Base-by-base conservation (phyloP, 2,329 filamentous ascomycete genomes). In the Trichothecium sympodiale region DNA sequence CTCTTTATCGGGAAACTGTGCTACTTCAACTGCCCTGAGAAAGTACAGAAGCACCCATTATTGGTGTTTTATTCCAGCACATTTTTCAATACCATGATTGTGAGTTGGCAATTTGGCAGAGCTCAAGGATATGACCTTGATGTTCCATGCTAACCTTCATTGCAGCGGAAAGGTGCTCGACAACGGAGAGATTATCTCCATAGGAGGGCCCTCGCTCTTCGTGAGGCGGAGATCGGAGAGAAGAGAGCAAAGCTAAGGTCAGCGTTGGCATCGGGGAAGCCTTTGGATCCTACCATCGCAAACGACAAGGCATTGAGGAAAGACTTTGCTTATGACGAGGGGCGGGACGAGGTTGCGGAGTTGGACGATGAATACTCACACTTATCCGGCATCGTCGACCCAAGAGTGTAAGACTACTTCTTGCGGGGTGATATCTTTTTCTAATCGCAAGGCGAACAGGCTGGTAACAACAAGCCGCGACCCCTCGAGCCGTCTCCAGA, bases 251-350 rank as follows among this genome's bases (percentile, higher is more conserved):
- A 93, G 55, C 65, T 98, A 37, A 83, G 88, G 55, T 77, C 80
- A 25, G 87, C 88, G 8, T 70, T 96, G 34, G 89, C 91, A 16
- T 85, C 83, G 8, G 91, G 91, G 44, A 94, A 91, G 54, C 83
- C 86, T 8, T 64, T 94, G 33, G 83, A 89, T 46, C 75, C 83
- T 17, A 68, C 73, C 26, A 83, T 96, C 45, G 86, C 88, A 37
- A 83, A 94, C 52, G 89, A 98, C 61, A 86, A 85, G 58, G 56
- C 72, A 20, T 63, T 98, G 37, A 76, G 88, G 30, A 80, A 84
- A 53, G 86, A 96, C 55, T 95, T 83, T 62, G 87, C 88, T 53
- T 98, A 89, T 56, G 91, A 98, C 54, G 89, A 95, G 59, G 84
- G 85, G 4, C 70, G 72, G 16, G 82, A 87, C 47, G 80, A 86